phyloP scores from a whole-genome alignment of 768 basidiomycete species.

The Tylopilus vinaceipallidus region DNA sequence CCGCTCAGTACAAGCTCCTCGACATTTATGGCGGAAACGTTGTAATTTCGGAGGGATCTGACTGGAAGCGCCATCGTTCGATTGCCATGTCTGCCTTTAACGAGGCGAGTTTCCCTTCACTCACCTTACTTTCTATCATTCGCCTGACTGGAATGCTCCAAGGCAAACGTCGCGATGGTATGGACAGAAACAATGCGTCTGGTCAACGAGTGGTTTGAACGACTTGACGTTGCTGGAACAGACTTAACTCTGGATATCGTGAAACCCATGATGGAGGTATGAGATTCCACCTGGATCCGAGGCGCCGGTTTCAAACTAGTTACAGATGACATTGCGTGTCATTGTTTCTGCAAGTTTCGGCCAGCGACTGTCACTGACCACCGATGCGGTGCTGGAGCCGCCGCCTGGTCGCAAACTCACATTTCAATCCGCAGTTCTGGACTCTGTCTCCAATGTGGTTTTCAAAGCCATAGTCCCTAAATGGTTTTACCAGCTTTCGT shows the following conservation, averaged over 20 bases:
- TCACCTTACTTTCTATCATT: not conserved
- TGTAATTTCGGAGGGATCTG: conserved; percentile 39
- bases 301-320: not conserved
- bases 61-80: conserved; percentile 48
- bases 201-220: conserved; percentile 41
- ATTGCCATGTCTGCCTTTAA: conserved; percentile 49
- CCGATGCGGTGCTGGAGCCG: too few species aligned
- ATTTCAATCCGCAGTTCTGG: conserved; percentile 36
- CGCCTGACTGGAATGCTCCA: not conserved
- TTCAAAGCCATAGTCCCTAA: conserved; percentile 15
- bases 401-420: too few species aligned
- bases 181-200: conserved; percentile 45
- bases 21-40: conserved; percentile 48
- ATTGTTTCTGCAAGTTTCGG: conserved; percentile 38
- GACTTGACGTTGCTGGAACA: conserved; percentile 28
- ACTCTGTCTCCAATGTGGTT: conserved; percentile 21
- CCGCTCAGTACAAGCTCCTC: conserved; percentile 38
- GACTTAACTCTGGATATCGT: conserved; percentile 6
- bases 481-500: conserved; percentile 21
- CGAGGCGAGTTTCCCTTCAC: conserved; percentile 33
- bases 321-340: conserved; percentile 37
- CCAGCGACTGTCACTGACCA: too few species aligned
- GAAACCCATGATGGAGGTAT: conserved; percentile 14
- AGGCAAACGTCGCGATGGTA: conserved; percentile 18
- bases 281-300: not conserved